Evolutionary conservation across 108 stramenopile species (phyloP).

Genomic region (Pseudonitzschia pungens): DNA sequence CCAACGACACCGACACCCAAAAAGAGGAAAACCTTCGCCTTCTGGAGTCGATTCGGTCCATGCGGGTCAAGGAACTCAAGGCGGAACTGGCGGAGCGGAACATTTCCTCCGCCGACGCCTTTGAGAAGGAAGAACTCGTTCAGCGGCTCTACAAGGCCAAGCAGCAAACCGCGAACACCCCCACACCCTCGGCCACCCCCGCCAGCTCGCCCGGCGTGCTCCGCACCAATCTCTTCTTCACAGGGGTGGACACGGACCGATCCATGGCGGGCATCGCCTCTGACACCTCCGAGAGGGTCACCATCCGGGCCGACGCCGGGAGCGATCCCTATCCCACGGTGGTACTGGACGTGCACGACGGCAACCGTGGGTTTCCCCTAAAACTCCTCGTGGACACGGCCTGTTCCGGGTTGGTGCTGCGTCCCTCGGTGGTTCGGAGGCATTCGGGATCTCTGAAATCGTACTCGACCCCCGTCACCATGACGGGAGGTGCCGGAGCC

Average conservation of each 20-base stretch:
- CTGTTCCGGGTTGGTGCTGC: slow-evolving; percentile 69
- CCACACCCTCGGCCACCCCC: background rate
- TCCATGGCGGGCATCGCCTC: slow-evolving; percentile 48
- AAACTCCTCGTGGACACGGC: slow-evolving; percentile 81
- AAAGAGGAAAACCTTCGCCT: background rate
- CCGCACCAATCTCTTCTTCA: slow-evolving; percentile 32
- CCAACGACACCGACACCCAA: too few species aligned
- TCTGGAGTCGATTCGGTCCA: slow-evolving; percentile 32
- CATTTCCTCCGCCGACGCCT: slow-evolving; percentile 51
- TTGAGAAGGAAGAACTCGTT: slow-evolving; percentile 84
- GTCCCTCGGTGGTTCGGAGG: slow-evolving; percentile 48
- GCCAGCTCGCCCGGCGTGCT: slow-evolving; percentile 8
- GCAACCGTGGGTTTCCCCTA: slow-evolving; percentile 19
- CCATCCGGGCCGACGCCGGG: slow-evolving; percentile 30
- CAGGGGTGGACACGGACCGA: slow-evolving; percentile 39
- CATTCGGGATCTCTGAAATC: slow-evolving; percentile 34
- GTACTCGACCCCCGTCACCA: slow-evolving; percentile 48
- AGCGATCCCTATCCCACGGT: slow-evolving; percentile 37
- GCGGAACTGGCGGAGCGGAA: slow-evolving; percentile 42
- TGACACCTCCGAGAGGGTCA: slow-evolving; percentile 39
- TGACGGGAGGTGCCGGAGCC: slow-evolving; percentile 66
- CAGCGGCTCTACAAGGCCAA: slow-evolving; percentile 48
- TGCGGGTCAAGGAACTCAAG: slow-evolving; percentile 69
- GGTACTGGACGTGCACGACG: slow-evolving; percentile 32
- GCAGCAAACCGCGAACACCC: background rate